Base-by-base conservation (phyloP, 177 flowering plant species). In the Tripterygium wilfordii region DNA sequence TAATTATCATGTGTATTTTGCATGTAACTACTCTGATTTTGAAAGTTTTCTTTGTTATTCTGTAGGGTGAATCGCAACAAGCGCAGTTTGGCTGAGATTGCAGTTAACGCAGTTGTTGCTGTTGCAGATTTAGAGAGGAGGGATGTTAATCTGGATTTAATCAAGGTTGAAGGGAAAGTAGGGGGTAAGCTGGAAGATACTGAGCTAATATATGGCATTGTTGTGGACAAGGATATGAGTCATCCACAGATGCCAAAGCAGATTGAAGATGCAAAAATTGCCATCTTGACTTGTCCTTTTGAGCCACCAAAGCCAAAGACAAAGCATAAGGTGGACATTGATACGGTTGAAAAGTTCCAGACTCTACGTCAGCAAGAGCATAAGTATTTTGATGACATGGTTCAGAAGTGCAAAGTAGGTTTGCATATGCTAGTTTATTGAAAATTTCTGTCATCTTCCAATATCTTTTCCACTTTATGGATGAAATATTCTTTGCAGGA, bases 271-370 rank as follows among this genome's bases (percentile, higher is more conserved):
- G 96, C 96, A 14, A 75, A 82, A 23, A 89, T 92, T 74, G 96
- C 97, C 14, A 92, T 92, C 15, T 59, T 92, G 69, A 92, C 98
- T 42, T 92, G 96, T 60, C 94, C 98, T 13, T 92, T 92, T 80
- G 97, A 92, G 82, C 98, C 98, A 26, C 96, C 98, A 0, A 92
- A 92, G 79, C 98, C 97, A 48, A 92, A 92, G 70, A 92, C 98
- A 42, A 92, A 92, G 67, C 98, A 92, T 84, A 92, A 92, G 91
- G 96, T 92, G 66, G 98, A 92, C 56, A 88, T 92, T 65, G 96
- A 92, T 68, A 76, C 96, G 2, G 96, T 88, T 25, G 98, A 92
- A 42, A 92, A 92, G 69, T 92, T 92, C 58, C 85, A 92, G 61
- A 84, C 95, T 16, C 64, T 92, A 40, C 85, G 95, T 39, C 48